Evolutionary conservation across 2,329 filamentous ascomycete species (phyloP).

Genomic region (Microascus cirrosus): DNA sequence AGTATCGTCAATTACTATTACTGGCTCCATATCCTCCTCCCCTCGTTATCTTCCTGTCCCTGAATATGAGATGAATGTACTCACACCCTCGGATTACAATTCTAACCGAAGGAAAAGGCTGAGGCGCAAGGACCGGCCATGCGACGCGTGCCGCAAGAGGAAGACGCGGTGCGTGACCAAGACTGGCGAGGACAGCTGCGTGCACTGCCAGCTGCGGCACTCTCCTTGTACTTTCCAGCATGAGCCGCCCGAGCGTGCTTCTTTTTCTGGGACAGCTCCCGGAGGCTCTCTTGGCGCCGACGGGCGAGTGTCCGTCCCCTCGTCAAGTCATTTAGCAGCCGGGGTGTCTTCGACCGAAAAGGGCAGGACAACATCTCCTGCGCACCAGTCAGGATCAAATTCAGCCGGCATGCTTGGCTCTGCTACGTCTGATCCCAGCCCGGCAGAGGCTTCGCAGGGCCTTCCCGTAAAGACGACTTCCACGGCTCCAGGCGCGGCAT

Average conservation of each 20-base stretch:
- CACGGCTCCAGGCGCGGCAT: background rate
- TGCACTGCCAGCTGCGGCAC: constrained; percentile 8
- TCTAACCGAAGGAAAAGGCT: constrained; percentile 12
- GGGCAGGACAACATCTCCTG: background rate
- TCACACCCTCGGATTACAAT: background rate
- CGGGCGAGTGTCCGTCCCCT: background rate
- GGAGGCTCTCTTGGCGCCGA: constrained; percentile 2
- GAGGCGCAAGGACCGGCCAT: constrained; percentile 16
- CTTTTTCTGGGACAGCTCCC: constrained; percentile 5
- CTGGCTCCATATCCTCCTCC: no score
- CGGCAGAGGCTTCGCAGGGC: background rate
- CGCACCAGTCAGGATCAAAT: background rate
- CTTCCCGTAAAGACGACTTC: background rate
- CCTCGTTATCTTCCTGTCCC: background rate
- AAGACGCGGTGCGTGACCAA: constrained; percentile 11
- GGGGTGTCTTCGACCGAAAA: background rate
- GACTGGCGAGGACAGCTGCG: constrained; percentile 3
- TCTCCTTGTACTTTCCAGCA: constrained; percentile 8
- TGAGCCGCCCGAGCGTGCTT: background rate
- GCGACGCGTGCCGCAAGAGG: constrained; percentile 20
- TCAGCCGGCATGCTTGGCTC: background rate
- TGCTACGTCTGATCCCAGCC: background rate
- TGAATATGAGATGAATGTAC: background rate
- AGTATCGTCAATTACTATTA: no score
- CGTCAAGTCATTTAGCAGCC: background rate